Conservation (phyloP, 306 rosid species). For the Vigna angularis region DNA sequence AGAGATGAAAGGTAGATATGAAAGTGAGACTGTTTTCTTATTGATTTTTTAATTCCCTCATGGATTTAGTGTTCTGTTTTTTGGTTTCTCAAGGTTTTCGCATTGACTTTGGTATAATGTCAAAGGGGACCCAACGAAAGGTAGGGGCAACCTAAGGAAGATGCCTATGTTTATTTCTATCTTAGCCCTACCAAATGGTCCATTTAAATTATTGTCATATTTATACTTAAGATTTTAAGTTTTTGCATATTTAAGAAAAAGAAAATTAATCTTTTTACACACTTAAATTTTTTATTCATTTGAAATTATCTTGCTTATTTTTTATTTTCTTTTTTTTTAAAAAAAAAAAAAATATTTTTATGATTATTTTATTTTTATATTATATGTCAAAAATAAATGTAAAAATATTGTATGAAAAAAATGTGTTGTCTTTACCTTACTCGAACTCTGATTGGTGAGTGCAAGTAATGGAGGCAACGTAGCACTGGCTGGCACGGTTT, state of each 20-base stretch:
- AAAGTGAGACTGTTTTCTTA: neutral
- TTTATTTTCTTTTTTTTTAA: too few relatives aligned
- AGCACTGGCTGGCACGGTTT: neutral
- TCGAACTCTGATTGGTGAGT: neutral
- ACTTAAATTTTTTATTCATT: too few relatives aligned
- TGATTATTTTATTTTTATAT: too few relatives aligned
- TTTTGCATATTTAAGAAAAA: too few relatives aligned
- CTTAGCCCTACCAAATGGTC: neutral
- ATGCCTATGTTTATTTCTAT: neutral
- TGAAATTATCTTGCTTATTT: too few relatives aligned
- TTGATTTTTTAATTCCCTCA: neutral
- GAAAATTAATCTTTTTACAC: too few relatives aligned
- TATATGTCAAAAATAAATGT: too few relatives aligned
- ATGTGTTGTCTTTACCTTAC: neutral
- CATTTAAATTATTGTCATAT: too few relatives aligned
- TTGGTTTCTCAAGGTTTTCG: conserved; percentile 28
- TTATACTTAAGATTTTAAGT: too few relatives aligned
- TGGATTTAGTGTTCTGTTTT: conserved; percentile 35
- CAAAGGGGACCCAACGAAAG: conserved; percentile 45
- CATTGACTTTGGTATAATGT: conserved; percentile 54
- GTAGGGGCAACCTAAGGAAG: conserved; percentile 31
- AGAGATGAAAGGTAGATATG: neutral
- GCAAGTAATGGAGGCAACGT: neutral
- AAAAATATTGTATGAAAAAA: too few relatives aligned
- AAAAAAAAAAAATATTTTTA: too few relatives aligned